Conservation (phyloP, 257 asterid species). For the Lavandula angustifolia region DNA sequence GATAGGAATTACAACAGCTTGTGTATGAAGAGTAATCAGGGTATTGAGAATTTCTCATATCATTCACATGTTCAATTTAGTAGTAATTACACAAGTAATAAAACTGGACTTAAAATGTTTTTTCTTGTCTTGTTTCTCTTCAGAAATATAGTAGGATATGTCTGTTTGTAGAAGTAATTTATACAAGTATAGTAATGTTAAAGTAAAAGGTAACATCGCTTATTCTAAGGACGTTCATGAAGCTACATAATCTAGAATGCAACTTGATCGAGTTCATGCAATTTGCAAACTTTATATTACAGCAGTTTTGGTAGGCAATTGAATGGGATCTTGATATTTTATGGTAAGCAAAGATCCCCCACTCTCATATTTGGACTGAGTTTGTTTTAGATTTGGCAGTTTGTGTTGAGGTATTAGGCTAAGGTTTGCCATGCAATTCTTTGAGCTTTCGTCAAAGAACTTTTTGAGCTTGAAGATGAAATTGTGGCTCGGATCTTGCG, state of each 20-base stretch:
- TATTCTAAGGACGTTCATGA: neutral
- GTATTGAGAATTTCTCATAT: neutral
- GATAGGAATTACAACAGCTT: neutral
- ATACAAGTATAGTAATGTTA: too few species aligned
- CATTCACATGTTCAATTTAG: neutral
- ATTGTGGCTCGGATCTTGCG: neutral
- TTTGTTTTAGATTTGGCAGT: neutral
- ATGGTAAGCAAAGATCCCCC: too few species aligned
- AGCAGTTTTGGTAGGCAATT: neutral
- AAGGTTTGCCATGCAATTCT: neutral
- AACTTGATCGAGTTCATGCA: neutral
- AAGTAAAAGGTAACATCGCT: neutral
- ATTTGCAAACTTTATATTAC: too few species aligned
- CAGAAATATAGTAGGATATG: neutral
- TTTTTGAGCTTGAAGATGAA: neutral
- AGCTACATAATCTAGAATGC: neutral
- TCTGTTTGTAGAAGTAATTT: neutral
- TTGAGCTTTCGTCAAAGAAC: neutral
- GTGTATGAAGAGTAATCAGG: neutral
- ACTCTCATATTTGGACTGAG: neutral
- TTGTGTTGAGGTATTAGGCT: neutral
- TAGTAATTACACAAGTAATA: neutral
- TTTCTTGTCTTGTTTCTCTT: neutral
- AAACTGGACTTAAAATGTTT: neutral
- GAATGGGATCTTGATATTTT: neutral